These are phyloP conservation scores for Penicillium griseofulvum DNA, from an alignment of 2,329 filamentous ascomycete genomes.

Conservation along the genomic window DNA sequence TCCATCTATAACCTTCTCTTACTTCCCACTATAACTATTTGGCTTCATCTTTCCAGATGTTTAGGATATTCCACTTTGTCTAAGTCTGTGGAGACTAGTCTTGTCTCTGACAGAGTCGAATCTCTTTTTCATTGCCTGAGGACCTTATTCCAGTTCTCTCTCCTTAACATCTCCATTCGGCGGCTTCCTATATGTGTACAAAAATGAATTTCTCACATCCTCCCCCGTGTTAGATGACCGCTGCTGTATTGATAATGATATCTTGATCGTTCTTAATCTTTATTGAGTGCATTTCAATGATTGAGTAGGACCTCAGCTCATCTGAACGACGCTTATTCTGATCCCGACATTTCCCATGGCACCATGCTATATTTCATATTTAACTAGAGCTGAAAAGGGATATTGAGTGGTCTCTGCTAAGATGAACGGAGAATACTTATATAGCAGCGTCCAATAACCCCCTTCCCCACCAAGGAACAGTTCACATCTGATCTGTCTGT, in stretches of 20 bases:
- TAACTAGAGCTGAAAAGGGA: background rate
- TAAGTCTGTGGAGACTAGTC: background rate
- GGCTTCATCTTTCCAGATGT: background rate
- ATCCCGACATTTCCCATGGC: background rate
- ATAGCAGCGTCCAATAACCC: background rate
- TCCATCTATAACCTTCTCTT: background rate
- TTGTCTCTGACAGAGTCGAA: background rate
- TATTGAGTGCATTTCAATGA: too few relatives aligned
- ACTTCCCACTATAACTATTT: background rate
- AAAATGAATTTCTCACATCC: background rate
- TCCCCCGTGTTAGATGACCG: background rate
- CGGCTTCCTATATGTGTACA: too few relatives aligned
- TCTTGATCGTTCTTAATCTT: too few relatives aligned
- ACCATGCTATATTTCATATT: background rate
- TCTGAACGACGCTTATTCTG: background rate
- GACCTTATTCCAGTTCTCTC: background rate
- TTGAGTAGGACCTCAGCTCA: background rate
- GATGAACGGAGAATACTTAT: background rate
- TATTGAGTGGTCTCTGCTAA: background rate
- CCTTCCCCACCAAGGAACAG: background rate
- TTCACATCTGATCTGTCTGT: too few relatives aligned
- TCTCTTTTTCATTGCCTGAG: background rate
- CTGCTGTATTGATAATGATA: too few relatives aligned
- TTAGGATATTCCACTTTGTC: background rate
- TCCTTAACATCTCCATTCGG: background rate